These are phyloP conservation scores for Medicago lupulina DNA, from an alignment of 306 rosid genomes.

Conservation along the genomic window DNA sequence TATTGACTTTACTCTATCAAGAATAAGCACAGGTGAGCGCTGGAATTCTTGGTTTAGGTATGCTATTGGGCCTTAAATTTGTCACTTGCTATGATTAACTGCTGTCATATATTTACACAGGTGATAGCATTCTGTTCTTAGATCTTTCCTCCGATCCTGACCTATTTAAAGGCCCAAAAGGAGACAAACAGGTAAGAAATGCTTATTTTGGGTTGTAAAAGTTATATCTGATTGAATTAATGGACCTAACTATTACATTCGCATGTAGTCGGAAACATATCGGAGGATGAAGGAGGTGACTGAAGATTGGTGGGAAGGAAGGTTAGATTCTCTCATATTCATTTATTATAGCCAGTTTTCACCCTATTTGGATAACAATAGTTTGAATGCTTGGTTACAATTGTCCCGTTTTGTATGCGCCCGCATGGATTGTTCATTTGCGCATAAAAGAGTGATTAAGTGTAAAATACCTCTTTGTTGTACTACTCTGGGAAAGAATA, in stretches of 20 bases:
- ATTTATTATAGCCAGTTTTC: conserved; percentile 10
- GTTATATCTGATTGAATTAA: conserved; percentile 24
- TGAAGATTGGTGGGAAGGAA: conserved; percentile 92
- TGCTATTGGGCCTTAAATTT: conserved; percentile 24
- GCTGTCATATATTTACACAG: conserved; percentile 51
- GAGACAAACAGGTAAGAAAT: conserved; percentile 81
- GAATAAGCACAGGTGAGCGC: conserved; percentile 80
- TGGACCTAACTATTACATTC: conserved; percentile 39
- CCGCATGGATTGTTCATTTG: not conserved
- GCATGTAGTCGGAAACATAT: conserved; percentile 85
- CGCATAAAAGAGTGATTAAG: not conserved
- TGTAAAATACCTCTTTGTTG: not conserved
- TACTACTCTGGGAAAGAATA: not conserved
- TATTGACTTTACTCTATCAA: conserved; percentile 88
- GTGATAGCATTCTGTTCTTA: conserved; percentile 77
- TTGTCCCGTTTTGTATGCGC: conserved; percentile 5
- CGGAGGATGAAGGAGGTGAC: conserved; percentile 89
- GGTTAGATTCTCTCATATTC: conserved; percentile 51
- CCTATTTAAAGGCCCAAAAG: conserved; percentile 80
- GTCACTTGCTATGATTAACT: conserved; percentile 31
- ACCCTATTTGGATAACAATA: conserved; percentile 6
- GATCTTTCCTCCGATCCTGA: conserved; percentile 86
- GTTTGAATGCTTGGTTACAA: not conserved
- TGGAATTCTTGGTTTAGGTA: conserved; percentile 20
- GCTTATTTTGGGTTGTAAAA: conserved; percentile 22